These are phyloP conservation scores for Citrullus mucosospermus DNA, from an alignment of 306 rosid genomes.

Conservation along the genomic window DNA sequence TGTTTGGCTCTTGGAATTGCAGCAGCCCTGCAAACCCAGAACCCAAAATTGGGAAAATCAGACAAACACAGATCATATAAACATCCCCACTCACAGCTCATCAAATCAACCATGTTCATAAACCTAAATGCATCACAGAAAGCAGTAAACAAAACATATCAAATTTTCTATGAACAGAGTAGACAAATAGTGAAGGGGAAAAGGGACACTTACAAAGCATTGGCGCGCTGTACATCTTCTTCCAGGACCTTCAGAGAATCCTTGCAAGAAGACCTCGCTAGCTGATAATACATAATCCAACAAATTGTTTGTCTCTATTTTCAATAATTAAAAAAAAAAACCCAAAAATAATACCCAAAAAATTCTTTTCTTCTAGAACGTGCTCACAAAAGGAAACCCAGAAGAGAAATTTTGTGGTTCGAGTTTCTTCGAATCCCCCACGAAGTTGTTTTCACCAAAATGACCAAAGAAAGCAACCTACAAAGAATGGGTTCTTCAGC, in stretches of 20 bases:
- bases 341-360: not conserved
- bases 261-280: constrained; percentile 39
- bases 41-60: not conserved
- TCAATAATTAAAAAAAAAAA: not conserved
- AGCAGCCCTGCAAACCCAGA: constrained; percentile 53
- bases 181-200: not conserved
- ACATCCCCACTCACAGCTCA: not conserved
- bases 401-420: not conserved
- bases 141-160: not conserved
- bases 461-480: not conserved
- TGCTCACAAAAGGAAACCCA: not conserved
- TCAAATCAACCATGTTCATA: not conserved
- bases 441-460: not conserved
- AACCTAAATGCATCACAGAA: not conserved
- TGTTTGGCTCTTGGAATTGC: constrained; percentile 51
- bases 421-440: not conserved
- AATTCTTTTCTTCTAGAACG: not conserved
- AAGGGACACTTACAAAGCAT: constrained; percentile 42
- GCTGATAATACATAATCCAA: constrained; percentile 38
- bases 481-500: not conserved
- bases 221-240: constrained; percentile 71
- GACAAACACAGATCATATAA: constrained; percentile 14
- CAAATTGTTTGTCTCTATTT: not conserved
- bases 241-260: constrained; percentile 63
- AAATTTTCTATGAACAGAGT: not conserved